A percentile compares a stretch with the other conserved stretches of the same genome.
Evolutionary conservation across 495 filamentous ascomycete genomes (phyloP).

Genomic region (Penicillium daleae): DNA sequence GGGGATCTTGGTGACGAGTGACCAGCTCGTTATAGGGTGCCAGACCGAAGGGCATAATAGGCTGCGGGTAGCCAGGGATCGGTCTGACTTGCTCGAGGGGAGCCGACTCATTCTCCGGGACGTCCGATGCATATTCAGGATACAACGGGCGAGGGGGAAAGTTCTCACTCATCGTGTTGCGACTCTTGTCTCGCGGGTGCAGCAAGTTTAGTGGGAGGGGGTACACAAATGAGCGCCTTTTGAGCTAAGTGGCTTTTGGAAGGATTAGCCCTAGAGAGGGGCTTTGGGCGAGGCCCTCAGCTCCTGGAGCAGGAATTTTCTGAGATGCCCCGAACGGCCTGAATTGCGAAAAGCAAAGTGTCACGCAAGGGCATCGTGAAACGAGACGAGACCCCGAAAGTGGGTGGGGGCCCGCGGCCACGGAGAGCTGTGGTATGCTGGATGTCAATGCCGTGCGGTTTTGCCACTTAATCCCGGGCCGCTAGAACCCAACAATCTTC

Average conservation of each 20-base stretch:
- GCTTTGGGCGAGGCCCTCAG: background rate
- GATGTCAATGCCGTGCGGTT: slow-evolving; percentile 36
- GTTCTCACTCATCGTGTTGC: slow-evolving; percentile 35
- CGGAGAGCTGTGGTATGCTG: slow-evolving; percentile 42
- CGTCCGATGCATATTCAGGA: slow-evolving; percentile 26
- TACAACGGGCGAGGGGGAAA: slow-evolving; percentile 25
- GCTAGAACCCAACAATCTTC: slow-evolving; percentile 7
- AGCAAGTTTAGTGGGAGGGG: slow-evolving; percentile 7
- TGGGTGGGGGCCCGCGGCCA: slow-evolving; percentile 19
- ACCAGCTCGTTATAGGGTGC: slow-evolving; percentile 22
- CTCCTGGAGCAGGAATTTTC: background rate
- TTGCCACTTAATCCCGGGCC: slow-evolving; percentile 25
- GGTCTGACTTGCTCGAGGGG: slow-evolving; percentile 24
- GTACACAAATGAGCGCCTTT: slow-evolving; percentile 10
- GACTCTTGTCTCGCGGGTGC: background rate
- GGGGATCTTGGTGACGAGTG: slow-evolving; percentile 22
- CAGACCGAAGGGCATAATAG: slow-evolving; percentile 14
- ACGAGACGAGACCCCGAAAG: slow-evolving; percentile 15
- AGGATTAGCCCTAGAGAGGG: slow-evolving; percentile 12
- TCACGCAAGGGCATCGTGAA: slow-evolving; percentile 14
- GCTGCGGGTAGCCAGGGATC: slow-evolving; percentile 24
- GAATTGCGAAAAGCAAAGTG: slow-evolving; percentile 8
- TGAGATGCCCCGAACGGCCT: background rate
- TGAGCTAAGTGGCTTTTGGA: slow-evolving; percentile 14
- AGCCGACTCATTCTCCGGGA: slow-evolving; percentile 25